Percentiles rank a stretch among this genome's conserved stretches.
These are phyloP conservation scores for Mycosphaerella arachidis DNA, from an alignment of 2,329 filamentous ascomycete genomes.

Conservation along the genomic window DNA sequence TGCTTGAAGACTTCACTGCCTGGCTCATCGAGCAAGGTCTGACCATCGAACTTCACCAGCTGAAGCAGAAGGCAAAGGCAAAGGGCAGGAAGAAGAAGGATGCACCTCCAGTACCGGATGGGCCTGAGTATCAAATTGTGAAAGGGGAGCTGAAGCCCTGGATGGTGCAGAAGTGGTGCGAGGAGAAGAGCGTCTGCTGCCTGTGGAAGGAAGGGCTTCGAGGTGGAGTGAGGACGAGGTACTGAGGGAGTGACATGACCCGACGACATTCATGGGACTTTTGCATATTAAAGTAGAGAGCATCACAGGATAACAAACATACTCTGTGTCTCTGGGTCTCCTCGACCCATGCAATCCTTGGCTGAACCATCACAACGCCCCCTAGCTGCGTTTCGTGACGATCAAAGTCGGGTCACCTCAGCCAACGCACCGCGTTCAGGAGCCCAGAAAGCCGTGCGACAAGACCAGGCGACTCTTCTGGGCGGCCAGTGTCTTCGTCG, in stretches of 20 bases:
- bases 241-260: constrained; percentile 29
- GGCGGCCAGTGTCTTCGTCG: too few relatives aligned
- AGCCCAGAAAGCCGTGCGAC: too few relatives aligned
- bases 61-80: constrained; percentile 13
- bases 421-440: too few relatives aligned
- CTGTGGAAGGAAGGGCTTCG: constrained; percentile 58
- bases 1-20: constrained; percentile 75
- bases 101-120: constrained; percentile 23
- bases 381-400: too few relatives aligned
- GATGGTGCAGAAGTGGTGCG: constrained; percentile 85
- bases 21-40: constrained; percentile 64
- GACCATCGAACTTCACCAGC: constrained; percentile 15
- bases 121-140: constrained; percentile 21
- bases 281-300: background rate
- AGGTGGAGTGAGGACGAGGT: constrained; percentile 32
- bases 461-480: too few relatives aligned
- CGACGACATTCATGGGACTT: background rate
- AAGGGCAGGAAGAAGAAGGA: constrained; percentile 41
- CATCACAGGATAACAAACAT: background rate
- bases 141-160: constrained; percentile 38
- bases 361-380: too few relatives aligned
- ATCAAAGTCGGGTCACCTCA: too few relatives aligned
- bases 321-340: background rate
- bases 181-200: constrained; percentile 80
- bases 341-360: background rate